Evolutionary conservation across 768 basidiomycete species (phyloP).

Genomic region (Pleurotus eryngii): DNA sequence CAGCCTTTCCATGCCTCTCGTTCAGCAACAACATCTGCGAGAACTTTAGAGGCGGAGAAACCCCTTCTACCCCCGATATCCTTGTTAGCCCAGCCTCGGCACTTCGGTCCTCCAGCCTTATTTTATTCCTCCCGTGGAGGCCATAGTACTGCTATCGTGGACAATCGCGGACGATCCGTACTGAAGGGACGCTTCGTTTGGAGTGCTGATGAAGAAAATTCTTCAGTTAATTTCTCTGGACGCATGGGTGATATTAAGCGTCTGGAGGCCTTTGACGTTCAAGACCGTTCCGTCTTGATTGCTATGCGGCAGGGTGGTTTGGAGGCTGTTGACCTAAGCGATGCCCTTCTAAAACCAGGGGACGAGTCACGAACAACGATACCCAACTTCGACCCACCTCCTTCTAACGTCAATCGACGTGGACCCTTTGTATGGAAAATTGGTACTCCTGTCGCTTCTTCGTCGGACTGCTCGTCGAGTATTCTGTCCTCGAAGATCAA

Average conservation of each 20-base stretch:
- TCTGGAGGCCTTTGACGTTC: slow-evolving; percentile 77
- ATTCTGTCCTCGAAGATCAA: slow-evolving; percentile 39
- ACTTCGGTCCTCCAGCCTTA: slow-evolving; percentile 83
- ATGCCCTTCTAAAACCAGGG: slow-evolving; percentile 75
- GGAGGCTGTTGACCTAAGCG: slow-evolving; percentile 76
- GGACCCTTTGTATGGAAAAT: slow-evolving; percentile 82
- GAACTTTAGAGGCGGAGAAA: slow-evolving; percentile 34
- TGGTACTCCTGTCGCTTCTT: slow-evolving; percentile 59
- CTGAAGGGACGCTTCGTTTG: slow-evolving; percentile 78
- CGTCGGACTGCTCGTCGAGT: slow-evolving; percentile 30
- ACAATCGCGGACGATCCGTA: slow-evolving; percentile 81
- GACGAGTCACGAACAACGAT: slow-evolving; percentile 72
- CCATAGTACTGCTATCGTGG: slow-evolving; percentile 84
- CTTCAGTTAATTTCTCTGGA: slow-evolving; percentile 30
- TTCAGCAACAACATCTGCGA: slow-evolving; percentile 24
- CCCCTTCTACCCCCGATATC: slow-evolving; percentile 73
- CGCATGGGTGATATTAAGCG: slow-evolving; percentile 82
- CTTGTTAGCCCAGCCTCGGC: slow-evolving; percentile 70
- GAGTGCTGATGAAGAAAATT: slow-evolving; percentile 64
- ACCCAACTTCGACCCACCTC: slow-evolving; percentile 67
- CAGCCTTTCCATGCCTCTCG: slow-evolving; percentile 66
- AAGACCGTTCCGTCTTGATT: slow-evolving; percentile 72
- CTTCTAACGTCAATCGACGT: slow-evolving; percentile 62
- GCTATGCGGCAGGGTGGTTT: slow-evolving; percentile 86
- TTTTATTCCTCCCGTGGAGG: slow-evolving; percentile 90